Evolutionary conservation across 257 asterid genomes (phyloP).

Genomic region (Penstemon davidsonii): DNA sequence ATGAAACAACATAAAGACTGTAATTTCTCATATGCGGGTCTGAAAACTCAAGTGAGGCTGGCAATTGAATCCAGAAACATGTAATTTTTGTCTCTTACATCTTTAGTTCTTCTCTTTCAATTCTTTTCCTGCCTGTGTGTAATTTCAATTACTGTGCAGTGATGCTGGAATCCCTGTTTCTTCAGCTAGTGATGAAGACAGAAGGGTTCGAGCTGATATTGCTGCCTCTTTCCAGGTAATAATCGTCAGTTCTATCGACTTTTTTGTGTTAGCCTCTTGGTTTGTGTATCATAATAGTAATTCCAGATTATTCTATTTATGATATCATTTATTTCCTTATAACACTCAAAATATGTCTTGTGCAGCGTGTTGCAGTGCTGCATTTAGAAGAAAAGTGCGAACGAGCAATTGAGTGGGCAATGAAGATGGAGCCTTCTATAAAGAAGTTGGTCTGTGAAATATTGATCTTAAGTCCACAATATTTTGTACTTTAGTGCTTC

Average conservation of each 20-base stretch:
- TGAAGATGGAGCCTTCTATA: slow-evolving; percentile 78
- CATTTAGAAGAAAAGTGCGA: slow-evolving; percentile 90
- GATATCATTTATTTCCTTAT: slow-evolving; percentile 12
- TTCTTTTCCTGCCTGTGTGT: slow-evolving; percentile 13
- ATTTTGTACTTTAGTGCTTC: slow-evolving; percentile 13
- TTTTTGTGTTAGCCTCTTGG: not conserved
- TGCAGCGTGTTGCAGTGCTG: slow-evolving; percentile 86
- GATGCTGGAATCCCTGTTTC: slow-evolving; percentile 71
- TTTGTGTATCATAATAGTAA: not conserved
- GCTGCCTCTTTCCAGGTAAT: slow-evolving; percentile 98
- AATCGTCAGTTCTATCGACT: not conserved
- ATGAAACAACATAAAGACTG: slow-evolving; percentile 98
- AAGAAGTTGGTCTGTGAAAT: slow-evolving; percentile 63
- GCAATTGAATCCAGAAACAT: slow-evolving; percentile 86
- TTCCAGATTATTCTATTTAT: slow-evolving; percentile 1
- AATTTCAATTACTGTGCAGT: slow-evolving; percentile 41
- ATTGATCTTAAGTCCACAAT: not conserved
- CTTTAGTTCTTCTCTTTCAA: slow-evolving; percentile 10
- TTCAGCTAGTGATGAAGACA: slow-evolving; percentile 66
- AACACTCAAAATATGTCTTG: not conserved
- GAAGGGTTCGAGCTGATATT: slow-evolving; percentile 83
- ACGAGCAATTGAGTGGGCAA: slow-evolving; percentile 89
- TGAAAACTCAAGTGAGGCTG: slow-evolving; percentile 96
- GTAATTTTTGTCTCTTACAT: slow-evolving; percentile 38
- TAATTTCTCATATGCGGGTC: slow-evolving; percentile 97